Base-by-base conservation (phyloP, 371 early-diverging fungal genomes). In the Massospora cicadina region DNA sequence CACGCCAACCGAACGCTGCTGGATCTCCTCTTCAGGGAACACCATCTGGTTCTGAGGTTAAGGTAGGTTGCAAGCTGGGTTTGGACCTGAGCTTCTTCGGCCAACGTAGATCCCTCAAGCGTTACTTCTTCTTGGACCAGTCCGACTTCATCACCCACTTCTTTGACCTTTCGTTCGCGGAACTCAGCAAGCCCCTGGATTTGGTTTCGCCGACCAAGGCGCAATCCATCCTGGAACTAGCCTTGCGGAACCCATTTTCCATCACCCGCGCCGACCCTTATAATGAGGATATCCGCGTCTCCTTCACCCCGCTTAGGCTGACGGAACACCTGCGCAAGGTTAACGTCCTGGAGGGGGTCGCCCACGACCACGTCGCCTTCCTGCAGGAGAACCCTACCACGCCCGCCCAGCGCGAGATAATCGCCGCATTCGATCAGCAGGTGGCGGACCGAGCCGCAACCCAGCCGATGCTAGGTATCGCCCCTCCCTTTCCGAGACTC, bases 141-240 rank as follows among this genome's bases (percentile, higher is more conserved):
- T 85, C 92, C 1, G 98, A 95, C 69, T 97, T 87, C 68, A 70
- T 97, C 55, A 89, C 88, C 0, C 93, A 92, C 61, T 97, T 97
- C 69, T 71, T 97, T 53, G 95, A 96, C 70, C 72, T 92, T 28
- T 91, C 92, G 2, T 76, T 78, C 55, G 74, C 72, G 2, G 89
- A 88, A 69, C 70, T 95, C 31, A 75, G 74, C 27, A 81, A 82
- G 56, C 86, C 89, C 2, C 71, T 78, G 1, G 68, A 72, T 13
- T 82, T 87, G 13, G 85, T 92, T 25, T 77, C 86, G 0, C 66
- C 86, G 7, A 78, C 81, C 1, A 80, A 87, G 25, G 74, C 95
- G 5, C 88, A 87, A 68, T 86, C 89, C 0, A 73, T 92, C 13
- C 77, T 95, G 71, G 98, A 97, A 66, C 74, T 93, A 1, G 87